Evolutionary conservation across 2,329 filamentous ascomycete species (phyloP), one percentile per base, ranked within the genome.

Genomic region (Exophiala xenobiotica): DNA sequence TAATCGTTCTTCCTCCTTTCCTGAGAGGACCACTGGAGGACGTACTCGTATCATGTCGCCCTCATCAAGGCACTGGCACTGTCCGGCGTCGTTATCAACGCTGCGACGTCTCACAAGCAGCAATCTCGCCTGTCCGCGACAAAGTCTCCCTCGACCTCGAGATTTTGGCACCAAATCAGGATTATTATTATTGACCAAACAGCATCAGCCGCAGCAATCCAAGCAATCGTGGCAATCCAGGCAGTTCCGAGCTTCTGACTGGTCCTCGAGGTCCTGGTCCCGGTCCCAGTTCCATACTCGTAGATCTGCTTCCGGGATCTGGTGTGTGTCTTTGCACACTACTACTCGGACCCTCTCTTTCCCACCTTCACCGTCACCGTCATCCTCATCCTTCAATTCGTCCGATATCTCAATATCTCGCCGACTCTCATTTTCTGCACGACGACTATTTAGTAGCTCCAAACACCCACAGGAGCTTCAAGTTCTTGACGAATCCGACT

Each of bases 291-390:
- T 14, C 16, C 20, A 40, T 12, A 20, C 39, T 8, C 38, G 44
- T 44, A 43, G 44, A 52, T 52, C 49, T 42, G 35, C 41, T 31
- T n/a, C 49, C 44, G 49, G 43, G 44, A 48, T 52, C 49, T 47
- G 22, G 40, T 42, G 23, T 20, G 7, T 26, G 8, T 42, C 27
- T 11, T 6, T 29, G 23, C 19, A n/a, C n/a, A n/a, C n/a, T n/a
- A n/a, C n/a, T n/a, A n/a, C n/a, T n/a, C n/a, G 12, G 9, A 41
- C n/a, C 19, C 38, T n/a, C 14, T 11, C n/a, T 8, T 4, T 31
- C 23, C 24, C 29, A 31, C 46, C 24, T 24, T 29, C 33, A 35
- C 16, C 40, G 50, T 49, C 45, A 39, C 29, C 24, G 16, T 27
- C 40, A 22, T 20, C 37, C 20, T 14, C 48, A 11, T 40, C 41